phyloP scores from a whole-genome alignment of 345 rosid genomes.

The Mercurialis annua region DNA sequence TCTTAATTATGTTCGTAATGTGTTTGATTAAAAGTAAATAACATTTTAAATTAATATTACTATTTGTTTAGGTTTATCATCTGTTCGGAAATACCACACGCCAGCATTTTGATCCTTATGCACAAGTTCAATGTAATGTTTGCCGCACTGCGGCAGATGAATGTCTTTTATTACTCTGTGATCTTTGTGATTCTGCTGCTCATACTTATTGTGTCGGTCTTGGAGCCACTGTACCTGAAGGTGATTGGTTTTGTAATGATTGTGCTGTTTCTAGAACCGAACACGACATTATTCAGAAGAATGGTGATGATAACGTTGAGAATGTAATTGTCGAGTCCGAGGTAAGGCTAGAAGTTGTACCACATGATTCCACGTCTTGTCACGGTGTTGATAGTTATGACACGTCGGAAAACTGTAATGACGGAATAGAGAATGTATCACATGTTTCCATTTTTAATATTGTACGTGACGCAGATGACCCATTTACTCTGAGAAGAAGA shows the following conservation, averaged over 20 bases:
- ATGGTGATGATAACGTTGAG: constrained; percentile 11
- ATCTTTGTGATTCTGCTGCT: constrained; percentile 54
- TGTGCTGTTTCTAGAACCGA: constrained; percentile 44
- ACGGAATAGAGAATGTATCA: neutral
- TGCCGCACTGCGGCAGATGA: constrained; percentile 41
- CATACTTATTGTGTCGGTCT: constrained; percentile 60
- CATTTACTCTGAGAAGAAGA: neutral
- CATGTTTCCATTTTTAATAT: constrained; percentile 36
- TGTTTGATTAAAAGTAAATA: neutral
- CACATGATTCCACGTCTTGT: neutral
- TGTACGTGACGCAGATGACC: constrained; percentile 23
- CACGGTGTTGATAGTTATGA: neutral
- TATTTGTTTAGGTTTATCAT: constrained; percentile 42
- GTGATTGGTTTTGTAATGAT: constrained; percentile 67
- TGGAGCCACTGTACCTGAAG: constrained; percentile 52
- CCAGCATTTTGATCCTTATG: constrained; percentile 40
- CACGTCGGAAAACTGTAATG: constrained; percentile 8
- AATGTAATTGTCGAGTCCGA: neutral
- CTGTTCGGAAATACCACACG: constrained; percentile 30
- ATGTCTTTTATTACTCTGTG: constrained; percentile 47
- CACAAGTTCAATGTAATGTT: constrained; percentile 33
- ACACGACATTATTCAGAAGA: constrained; percentile 30
- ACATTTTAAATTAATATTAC: constrained; percentile 6
- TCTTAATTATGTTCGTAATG: too few species aligned
- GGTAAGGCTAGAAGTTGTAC: constrained; percentile 1